These are phyloP conservation scores for Hypomyces rosellus DNA, from an alignment of 2,329 filamentous ascomycete genomes.

Conservation along the genomic window DNA sequence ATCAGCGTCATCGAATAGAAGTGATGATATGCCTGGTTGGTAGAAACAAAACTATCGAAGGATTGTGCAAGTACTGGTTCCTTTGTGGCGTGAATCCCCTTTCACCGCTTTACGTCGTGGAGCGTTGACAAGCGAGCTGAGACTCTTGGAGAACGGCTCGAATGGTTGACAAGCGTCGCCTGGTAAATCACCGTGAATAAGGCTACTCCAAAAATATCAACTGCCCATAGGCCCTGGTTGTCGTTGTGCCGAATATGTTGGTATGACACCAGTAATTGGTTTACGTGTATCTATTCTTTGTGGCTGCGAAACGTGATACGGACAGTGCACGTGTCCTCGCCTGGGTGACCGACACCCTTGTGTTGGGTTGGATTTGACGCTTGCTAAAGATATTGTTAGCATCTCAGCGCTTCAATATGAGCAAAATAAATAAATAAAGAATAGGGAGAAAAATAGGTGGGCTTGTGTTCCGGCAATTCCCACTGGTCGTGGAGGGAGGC, in stretches of 20 bases:
- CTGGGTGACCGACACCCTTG: neutral
- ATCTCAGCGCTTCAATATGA: too few species aligned
- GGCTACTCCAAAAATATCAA: neutral
- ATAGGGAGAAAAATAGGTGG: too few species aligned
- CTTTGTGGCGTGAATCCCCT: neutral
- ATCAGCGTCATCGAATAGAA: too few species aligned
- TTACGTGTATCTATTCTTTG: neutral
- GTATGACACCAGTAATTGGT: too few species aligned
- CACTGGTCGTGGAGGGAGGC: too few species aligned
- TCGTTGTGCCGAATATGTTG: neutral
- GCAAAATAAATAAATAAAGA: too few species aligned
- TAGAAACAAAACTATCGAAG: too few species aligned
- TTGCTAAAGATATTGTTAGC: too few species aligned
- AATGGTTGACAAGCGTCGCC: neutral
- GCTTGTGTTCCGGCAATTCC: too few species aligned
- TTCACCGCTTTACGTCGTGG: constrained; percentile 10
- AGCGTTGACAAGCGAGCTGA: constrained; percentile 11
- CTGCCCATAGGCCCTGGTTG: neutral
- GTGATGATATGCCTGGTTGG: too few species aligned
- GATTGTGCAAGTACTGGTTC: too few species aligned
- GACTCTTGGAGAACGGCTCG: neutral
- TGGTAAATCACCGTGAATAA: neutral
- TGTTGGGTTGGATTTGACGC: neutral
- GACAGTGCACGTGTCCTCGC: constrained; percentile 1
- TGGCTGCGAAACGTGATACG: constrained; percentile 3